Evolutionary conservation across 2,329 filamentous ascomycete species (phyloP).

Genomic region (Fusarium luffae): DNA sequence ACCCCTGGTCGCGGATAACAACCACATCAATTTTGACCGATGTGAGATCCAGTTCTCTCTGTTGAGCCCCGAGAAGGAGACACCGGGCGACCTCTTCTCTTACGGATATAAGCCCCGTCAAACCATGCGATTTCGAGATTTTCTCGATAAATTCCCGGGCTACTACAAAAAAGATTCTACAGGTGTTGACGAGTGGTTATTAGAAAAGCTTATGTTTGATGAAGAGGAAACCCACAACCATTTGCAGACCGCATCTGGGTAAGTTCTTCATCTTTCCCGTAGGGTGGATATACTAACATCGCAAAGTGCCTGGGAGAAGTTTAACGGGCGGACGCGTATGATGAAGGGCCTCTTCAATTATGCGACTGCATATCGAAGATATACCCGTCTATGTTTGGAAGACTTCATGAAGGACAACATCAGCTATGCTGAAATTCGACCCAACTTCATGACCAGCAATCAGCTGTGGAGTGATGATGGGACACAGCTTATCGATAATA

Average conservation of each 20-base stretch:
- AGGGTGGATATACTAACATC: slow-evolving; percentile 8
- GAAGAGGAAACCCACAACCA: slow-evolving; percentile 68
- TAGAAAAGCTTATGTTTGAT: slow-evolving; percentile 70
- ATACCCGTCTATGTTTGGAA: slow-evolving; percentile 68
- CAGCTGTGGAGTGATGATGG: slow-evolving; percentile 70
- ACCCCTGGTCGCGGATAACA: slow-evolving; percentile 56
- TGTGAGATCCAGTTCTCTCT: slow-evolving; percentile 74
- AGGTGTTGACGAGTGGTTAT: slow-evolving; percentile 64
- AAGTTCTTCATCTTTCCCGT: slow-evolving; percentile 37
- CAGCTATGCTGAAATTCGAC: slow-evolving; percentile 77
- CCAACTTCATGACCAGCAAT: slow-evolving; percentile 74
- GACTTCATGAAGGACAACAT: slow-evolving; percentile 73
- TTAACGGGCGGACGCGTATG: slow-evolving; percentile 75
- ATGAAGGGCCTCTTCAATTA: slow-evolving; percentile 80
- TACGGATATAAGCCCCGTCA: slow-evolving; percentile 57
- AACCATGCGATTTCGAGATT: slow-evolving; percentile 58
- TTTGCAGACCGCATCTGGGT: slow-evolving; percentile 65
- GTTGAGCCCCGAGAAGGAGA: slow-evolving; percentile 49
- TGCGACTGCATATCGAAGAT: slow-evolving; percentile 68
- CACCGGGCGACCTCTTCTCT: slow-evolving; percentile 61
- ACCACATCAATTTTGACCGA: slow-evolving; percentile 58
- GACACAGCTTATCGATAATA: slow-evolving; percentile 61
- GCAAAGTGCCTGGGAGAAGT: slow-evolving; percentile 67
- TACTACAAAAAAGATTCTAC: slow-evolving; percentile 37
- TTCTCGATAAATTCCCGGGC: slow-evolving; percentile 52